Percentiles rank a stretch among this genome's conserved stretches.
These are phyloP conservation scores for Neurospora sp. DNA, from an alignment of 2,329 filamentous ascomycete species.

Conservation along the genomic window DNA sequence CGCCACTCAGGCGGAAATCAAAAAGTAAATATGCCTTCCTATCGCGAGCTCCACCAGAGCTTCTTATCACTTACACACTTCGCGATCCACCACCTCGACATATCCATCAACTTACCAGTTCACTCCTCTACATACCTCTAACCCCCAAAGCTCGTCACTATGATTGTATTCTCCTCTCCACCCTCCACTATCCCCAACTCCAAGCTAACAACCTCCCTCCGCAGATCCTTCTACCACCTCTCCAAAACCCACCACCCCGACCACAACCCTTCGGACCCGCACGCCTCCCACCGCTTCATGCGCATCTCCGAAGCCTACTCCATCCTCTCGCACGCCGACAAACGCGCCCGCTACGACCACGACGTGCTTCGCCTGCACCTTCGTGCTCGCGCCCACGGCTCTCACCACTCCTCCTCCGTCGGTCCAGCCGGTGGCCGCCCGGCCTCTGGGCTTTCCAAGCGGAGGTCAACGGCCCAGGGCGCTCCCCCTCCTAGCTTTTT, in stretches of 20 bases:
- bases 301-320: slow-evolving; percentile 77
- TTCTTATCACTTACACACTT: background rate
- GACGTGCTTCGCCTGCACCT: slow-evolving; percentile 40
- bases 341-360: slow-evolving; percentile 74
- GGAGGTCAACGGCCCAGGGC: slow-evolving; percentile 65
- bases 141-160: no score
- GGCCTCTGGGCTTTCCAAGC: slow-evolving; percentile 70
- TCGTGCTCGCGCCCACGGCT: slow-evolving; percentile 26
- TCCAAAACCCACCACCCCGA: slow-evolving; percentile 92
- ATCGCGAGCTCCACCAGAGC: background rate
- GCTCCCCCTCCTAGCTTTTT: slow-evolving; percentile 80
- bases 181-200: background rate
- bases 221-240: slow-evolving; percentile 73
- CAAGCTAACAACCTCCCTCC: background rate
- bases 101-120: background rate
- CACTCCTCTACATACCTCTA: no score
- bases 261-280: slow-evolving; percentile 67
- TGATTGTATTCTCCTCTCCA: no score
- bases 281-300: slow-evolving; percentile 66
- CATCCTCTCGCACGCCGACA: slow-evolving; percentile 59
- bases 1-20: slow-evolving; percentile 69
- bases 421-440: slow-evolving; percentile 64
- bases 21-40: slow-evolving; percentile 47
- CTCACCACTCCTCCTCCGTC: slow-evolving; percentile 39
- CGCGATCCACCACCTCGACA: background rate